Percentiles rank a stretch among this genome's conserved stretches.
Evolutionary conservation across 768 basidiomycete species (phyloP).

Genomic region (Trametes maxima): DNA sequence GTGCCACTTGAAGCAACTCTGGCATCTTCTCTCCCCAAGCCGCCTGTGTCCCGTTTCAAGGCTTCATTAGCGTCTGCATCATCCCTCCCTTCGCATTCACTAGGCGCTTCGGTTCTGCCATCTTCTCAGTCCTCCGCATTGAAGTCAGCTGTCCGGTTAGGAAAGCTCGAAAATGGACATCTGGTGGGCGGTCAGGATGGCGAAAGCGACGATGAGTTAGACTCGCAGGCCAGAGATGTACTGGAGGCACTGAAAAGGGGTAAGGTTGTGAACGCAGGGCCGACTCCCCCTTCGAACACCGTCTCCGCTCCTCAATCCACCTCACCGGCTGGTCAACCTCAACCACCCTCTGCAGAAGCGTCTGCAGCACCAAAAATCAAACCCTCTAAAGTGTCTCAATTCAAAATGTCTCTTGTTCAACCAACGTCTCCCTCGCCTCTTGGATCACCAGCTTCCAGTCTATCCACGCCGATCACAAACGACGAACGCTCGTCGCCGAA

Average conservation of each 20-base stretch:
- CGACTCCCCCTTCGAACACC: conserved; percentile 8
- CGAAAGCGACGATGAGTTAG: conserved; percentile 33
- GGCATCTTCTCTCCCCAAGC: conserved; percentile 43
- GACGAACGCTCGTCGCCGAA: conserved; percentile 31
- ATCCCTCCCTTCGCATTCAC: conserved; percentile 32
- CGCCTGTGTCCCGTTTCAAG: conserved; percentile 66
- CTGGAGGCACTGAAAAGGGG: conserved; percentile 33
- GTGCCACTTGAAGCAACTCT: conserved; percentile 46
- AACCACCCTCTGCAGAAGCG: background rate
- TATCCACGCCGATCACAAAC: conserved; percentile 23
- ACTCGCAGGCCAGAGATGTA: conserved; percentile 29
- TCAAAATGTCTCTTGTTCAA: conserved; percentile 26
- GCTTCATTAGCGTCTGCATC: conserved; percentile 42
- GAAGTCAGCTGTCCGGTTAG: conserved; percentile 33
- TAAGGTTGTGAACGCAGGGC: conserved; percentile 36
- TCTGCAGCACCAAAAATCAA: conserved; percentile 1
- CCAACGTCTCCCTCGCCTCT: conserved; percentile 8
- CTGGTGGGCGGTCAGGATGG: conserved; percentile 35
- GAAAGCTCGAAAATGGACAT: conserved; percentile 32
- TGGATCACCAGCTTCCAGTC: conserved; percentile 1
- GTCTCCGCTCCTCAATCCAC: background rate
- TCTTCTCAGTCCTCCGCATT: conserved; percentile 30
- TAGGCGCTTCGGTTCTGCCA: conserved; percentile 35
- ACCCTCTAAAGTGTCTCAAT: conserved; percentile 28
- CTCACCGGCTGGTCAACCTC: conserved; percentile 1